A percentile compares a stretch with the other conserved stretches of the same genome.
Evolutionary conservation across 2,329 filamentous ascomycete genomes (phyloP).

Genomic region (Ophiostoma sp.): DNA sequence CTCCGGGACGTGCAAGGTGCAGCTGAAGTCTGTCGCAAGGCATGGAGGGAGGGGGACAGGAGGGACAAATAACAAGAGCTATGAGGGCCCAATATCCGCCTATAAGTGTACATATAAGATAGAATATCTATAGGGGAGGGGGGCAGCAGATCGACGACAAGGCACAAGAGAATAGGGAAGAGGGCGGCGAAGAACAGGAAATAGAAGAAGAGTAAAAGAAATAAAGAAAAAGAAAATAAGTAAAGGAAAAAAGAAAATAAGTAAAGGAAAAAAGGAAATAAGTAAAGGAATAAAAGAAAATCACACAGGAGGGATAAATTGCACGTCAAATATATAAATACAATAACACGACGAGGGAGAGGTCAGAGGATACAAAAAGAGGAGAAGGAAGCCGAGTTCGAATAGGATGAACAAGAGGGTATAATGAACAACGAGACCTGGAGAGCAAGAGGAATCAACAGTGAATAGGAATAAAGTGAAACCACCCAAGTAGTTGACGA

Average conservation of each 20-base stretch:
- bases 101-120: not conserved
- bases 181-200: not conserved
- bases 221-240: conserved; percentile 5
- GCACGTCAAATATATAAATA: conserved; percentile 9
- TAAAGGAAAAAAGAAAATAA: not conserved
- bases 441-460: not conserved
- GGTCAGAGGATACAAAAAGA: not conserved
- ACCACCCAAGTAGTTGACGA: not conserved
- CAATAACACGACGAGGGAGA: not conserved
- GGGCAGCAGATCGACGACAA: not conserved
- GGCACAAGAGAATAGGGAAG: not conserved
- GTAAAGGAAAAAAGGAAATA: not conserved
- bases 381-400: not conserved
- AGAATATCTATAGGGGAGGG: not conserved
- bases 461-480: not conserved
- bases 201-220: not conserved
- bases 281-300: not conserved
- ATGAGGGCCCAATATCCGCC: not conserved
- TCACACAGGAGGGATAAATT: not conserved
- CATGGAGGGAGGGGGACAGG: conserved; percentile 18
- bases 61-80: not conserved
- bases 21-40: conserved; percentile 24
- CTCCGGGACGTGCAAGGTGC: conserved; percentile 15
- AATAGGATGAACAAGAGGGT: not conserved
- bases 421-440: not conserved